phyloP scores from a whole-genome alignment of 352 stramenopile species.

The Phytophthora ramorum region DNA sequence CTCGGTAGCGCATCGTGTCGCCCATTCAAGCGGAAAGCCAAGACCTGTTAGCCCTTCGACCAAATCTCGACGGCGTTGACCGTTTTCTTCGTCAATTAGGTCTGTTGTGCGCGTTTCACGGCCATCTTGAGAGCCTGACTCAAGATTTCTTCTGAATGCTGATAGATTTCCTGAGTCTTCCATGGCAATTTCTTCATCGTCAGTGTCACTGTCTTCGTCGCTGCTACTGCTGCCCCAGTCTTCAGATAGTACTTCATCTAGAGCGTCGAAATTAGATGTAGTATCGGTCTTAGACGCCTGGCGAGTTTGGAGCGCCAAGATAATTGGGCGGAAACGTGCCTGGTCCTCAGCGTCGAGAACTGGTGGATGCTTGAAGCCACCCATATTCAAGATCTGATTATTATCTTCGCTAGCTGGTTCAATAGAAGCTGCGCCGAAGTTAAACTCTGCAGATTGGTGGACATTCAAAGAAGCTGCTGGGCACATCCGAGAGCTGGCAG shows the following conservation, averaged over 20 bases:
- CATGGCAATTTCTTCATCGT: slow-evolving; percentile 25
- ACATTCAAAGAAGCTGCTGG: slow-evolving; percentile 90
- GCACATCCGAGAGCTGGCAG: slow-evolving; percentile 57
- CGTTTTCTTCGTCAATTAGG: slow-evolving; percentile 16
- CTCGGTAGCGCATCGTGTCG: slow-evolving; percentile 64
- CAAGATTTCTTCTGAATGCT: neutral
- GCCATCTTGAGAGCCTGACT: slow-evolving; percentile 6
- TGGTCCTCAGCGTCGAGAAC: slow-evolving; percentile 52
- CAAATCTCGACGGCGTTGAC: slow-evolving; percentile 52
- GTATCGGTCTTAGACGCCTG: neutral
- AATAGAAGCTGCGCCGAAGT: slow-evolving; percentile 57
- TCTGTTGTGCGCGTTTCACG: slow-evolving; percentile 13
- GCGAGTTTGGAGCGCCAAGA: slow-evolving; percentile 21
- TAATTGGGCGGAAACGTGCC: slow-evolving; percentile 48
- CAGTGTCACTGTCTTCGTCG: slow-evolving; percentile 31
- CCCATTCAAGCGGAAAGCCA: slow-evolving; percentile 88
- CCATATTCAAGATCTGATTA: neutral
- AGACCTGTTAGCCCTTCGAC: slow-evolving; percentile 81
- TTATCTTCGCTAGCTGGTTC: slow-evolving; percentile 4
- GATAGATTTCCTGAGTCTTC: slow-evolving; percentile 7
- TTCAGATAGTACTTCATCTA: neutral
- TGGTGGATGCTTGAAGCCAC: slow-evolving; percentile 48
- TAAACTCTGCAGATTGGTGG: slow-evolving; percentile 78
- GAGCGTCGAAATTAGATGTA: neutral
- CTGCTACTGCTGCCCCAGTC: slow-evolving; percentile 27